Evolutionary conservation across 441 rosid species (phyloP), one percentile per base, ranked within the genome.

Genomic region (Capsella rubella): DNA sequence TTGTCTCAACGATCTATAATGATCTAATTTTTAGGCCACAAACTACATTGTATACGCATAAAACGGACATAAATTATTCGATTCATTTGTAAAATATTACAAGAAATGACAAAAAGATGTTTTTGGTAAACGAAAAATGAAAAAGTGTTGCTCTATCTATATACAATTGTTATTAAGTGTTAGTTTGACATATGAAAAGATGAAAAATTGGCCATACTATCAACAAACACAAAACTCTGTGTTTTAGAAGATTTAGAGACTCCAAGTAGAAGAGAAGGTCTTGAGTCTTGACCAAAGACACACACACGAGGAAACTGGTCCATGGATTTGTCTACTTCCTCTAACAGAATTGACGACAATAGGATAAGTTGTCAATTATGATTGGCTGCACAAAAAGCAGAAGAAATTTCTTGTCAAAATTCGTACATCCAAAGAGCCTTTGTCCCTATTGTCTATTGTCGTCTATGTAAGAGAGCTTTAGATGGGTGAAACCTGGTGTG

Each of bases 1-100:
- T 1, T 45, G 21, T 69, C 79, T 54, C 70, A 62, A 10, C 74
- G 13, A 27, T 75, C 79, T 52, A 68, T 52, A 68, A 13, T 68
- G 79, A 69, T 45, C 69, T n/a, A n/a, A n/a, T n/a, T n/a, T n/a
- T n/a, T n/a, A n/a, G n/a, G n/a, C n/a, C n/a, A n/a, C n/a, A n/a
- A n/a, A n/a, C n/a, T n/a, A n/a, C n/a, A n/a, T n/a, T n/a, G n/a
- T n/a, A n/a, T n/a, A n/a, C n/a, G n/a, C n/a, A n/a, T n/a, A n/a
- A n/a, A n/a, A n/a, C n/a, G n/a, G n/a, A n/a, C n/a, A n/a, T n/a
- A n/a, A n/a, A n/a, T n/a, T n/a, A n/a, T n/a, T n/a, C n/a, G n/a
- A n/a, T n/a, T n/a, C n/a, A n/a, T n/a, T n/a, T n/a, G n/a, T n/a
- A n/a, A n/a, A n/a, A n/a, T n/a, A n/a, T n/a, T n/a, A n/a, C n/a